Evolutionary conservation across 148 eudicot genomes (phyloP).

Genomic region (Rhododendron ovatum): DNA sequence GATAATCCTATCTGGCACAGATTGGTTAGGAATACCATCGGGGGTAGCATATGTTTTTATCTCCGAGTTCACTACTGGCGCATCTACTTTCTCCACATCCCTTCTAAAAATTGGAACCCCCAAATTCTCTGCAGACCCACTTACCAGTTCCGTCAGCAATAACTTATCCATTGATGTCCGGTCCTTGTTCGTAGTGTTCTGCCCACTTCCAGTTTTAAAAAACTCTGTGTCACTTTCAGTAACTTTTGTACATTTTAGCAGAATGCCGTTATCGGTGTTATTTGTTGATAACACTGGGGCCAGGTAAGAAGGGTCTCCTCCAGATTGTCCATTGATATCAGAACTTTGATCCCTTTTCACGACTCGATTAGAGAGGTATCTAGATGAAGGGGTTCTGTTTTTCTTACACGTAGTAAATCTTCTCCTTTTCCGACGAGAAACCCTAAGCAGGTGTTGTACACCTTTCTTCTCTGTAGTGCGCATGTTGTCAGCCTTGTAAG

Average conservation of each 20-base stretch:
- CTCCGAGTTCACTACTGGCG: slow-evolving; percentile 15
- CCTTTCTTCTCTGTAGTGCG: slow-evolving; percentile 18
- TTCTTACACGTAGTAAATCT: slow-evolving; percentile 25
- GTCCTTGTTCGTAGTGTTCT: slow-evolving; percentile 13
- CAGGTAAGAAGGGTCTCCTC: slow-evolving; percentile 9
- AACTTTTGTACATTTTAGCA: slow-evolving; percentile 10
- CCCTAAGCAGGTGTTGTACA: background rate
- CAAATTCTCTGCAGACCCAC: slow-evolving; percentile 21
- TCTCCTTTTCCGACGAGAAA: slow-evolving; percentile 17
- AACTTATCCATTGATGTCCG: slow-evolving; percentile 19
- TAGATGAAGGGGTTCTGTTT: slow-evolving; percentile 16
- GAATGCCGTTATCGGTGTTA: slow-evolving; percentile 8
- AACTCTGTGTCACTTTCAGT: slow-evolving; percentile 20
- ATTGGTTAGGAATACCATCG: slow-evolving; percentile 28
- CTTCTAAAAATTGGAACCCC: slow-evolving; percentile 15
- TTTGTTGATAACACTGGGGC: slow-evolving; percentile 1
- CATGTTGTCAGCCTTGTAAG: background rate
- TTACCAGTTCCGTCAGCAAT: slow-evolving; percentile 24
- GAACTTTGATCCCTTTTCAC: slow-evolving; percentile 8
- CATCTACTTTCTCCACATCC: slow-evolving; percentile 22
- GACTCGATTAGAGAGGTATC: slow-evolving; percentile 12
- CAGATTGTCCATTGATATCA: slow-evolving; percentile 15
- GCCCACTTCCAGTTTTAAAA: slow-evolving; percentile 16
- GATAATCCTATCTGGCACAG: slow-evolving; percentile 31
- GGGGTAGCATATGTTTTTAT: slow-evolving; percentile 14